Percentiles rank a stretch among this genome's conserved stretches.
Conservation (phyloP, 768 basidiomycete species). For the Porphyrellus cyaneotinctus region DNA sequence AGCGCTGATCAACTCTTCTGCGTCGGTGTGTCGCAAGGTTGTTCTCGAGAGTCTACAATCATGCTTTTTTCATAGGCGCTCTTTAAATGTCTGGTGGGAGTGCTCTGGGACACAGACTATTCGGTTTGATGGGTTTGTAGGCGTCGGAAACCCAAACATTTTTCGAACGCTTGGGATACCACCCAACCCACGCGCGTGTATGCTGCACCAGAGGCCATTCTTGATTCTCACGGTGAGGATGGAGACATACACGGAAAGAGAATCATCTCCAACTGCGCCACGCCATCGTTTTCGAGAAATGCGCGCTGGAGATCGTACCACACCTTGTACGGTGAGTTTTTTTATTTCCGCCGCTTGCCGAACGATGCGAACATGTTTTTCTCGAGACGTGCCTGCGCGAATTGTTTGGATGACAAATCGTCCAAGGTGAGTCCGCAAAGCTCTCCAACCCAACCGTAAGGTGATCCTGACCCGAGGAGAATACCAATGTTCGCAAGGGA, state of each 20-base stretch:
- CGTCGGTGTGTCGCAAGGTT: constrained; percentile 16
- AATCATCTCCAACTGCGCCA: constrained; percentile 15
- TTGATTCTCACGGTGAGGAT: neutral
- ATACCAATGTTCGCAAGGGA: neutral
- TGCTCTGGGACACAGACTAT: too few relatives aligned
- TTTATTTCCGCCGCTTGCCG: constrained; percentile 8
- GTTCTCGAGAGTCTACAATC: neutral
- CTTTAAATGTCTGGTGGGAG: constrained; percentile 26
- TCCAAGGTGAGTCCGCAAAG: constrained; percentile 9
- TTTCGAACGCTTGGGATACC: constrained; percentile 18
- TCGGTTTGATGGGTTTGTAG: constrained; percentile 2
- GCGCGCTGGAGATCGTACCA: constrained; percentile 14
- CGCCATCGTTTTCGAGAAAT: constrained; percentile 16
- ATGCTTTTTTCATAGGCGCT: constrained; percentile 13
- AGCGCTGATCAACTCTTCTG: constrained; percentile 15
- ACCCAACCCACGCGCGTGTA: constrained; percentile 28
- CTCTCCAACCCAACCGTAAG: constrained; percentile 16
- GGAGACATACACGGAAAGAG: constrained; percentile 14
- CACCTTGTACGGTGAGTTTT: constrained; percentile 10
- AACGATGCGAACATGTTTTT: constrained; percentile 2
- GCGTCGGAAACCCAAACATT: constrained; percentile 11
- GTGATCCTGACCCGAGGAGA: constrained; percentile 8
- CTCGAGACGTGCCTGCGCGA: constrained; percentile 3
- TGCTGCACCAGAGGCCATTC: neutral
- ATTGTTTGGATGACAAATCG: constrained; percentile 10